Percentiles rank a stretch among this genome's conserved stretches.
phyloP scores from a whole-genome alignment of 441 rosid genomes.

The Brassica hybrid region DNA sequence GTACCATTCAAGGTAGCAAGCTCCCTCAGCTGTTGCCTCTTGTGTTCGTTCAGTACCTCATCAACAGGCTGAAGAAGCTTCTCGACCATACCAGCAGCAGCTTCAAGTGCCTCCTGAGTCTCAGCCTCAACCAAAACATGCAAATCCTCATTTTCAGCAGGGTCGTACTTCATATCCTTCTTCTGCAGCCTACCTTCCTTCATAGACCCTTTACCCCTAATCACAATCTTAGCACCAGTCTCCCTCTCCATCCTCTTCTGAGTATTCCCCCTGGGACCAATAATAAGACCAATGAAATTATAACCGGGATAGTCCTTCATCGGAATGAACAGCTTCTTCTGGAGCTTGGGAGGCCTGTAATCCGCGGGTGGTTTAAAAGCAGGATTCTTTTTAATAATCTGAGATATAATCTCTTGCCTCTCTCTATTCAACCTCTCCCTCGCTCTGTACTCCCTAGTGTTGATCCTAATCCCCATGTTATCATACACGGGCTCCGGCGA shows the following conservation, averaged over 20 bases:
- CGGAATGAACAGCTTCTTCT: conserved; percentile 95
- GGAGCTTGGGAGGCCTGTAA: conserved; percentile 93
- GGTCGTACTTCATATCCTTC: conserved; percentile 91
- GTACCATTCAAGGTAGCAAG: conserved; percentile 97
- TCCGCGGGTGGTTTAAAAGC: conserved; percentile 97
- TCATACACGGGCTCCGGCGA: conserved; percentile 95
- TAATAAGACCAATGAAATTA: conserved; percentile 87
- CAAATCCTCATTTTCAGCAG: conserved; percentile 91
- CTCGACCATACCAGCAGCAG: conserved; percentile 97
- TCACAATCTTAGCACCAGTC: conserved; percentile 94
- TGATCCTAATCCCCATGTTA: conserved; percentile 88
- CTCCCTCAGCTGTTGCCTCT: conserved; percentile 96
- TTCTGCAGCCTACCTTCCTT: conserved; percentile 96
- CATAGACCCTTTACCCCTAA: conserved; percentile 92
- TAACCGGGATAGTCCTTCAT: conserved; percentile 93
- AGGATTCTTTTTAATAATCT: conserved; percentile 87
- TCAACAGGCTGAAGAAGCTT: conserved; percentile 97
- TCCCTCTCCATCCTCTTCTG: conserved; percentile 99
- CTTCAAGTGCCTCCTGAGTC: conserved; percentile 83
- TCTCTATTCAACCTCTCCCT: conserved; percentile 85
- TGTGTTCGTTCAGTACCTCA: conserved; percentile 95
- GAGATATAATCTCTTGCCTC: conserved; percentile 88
- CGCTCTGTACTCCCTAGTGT: conserved; percentile 87
- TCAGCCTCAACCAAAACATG: conserved; percentile 98
- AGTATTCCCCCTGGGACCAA: conserved; percentile 94